A percentile compares a stretch with the other conserved stretches of the same genome.
Conservation (phyloP, 768 basidiomycete species). For the Fistulinella prunicolor region DNA sequence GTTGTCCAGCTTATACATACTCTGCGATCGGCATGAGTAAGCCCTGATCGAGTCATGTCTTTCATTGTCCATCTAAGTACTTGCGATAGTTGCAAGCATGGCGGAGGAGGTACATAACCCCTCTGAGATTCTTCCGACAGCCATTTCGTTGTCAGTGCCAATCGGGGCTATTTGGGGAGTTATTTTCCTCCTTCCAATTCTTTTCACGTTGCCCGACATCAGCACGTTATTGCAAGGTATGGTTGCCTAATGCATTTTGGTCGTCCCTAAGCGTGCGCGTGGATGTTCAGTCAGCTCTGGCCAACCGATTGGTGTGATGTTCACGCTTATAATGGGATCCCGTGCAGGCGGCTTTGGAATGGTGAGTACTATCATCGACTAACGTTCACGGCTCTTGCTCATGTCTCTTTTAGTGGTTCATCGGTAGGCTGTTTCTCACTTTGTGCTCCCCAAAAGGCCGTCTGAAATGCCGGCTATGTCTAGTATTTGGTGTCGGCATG, state of each 20-base stretch:
- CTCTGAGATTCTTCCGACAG: conserved; percentile 49
- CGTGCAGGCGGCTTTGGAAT: conserved; percentile 61
- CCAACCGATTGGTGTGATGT: conserved; percentile 63
- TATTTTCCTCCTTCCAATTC: conserved; percentile 56
- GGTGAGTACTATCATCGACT: conserved; percentile 30
- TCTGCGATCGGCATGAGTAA: conserved; percentile 63
- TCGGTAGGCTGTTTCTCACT: conserved; percentile 29
- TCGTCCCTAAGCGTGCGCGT: conserved; percentile 1
- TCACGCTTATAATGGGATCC: conserved; percentile 60
- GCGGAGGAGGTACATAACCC: conserved; percentile 67
- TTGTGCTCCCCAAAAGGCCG: too few species aligned
- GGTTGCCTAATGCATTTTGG: conserved; percentile 2
- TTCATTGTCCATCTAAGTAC: neutral
- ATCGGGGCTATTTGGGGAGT: conserved; percentile 51
- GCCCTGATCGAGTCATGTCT: conserved; percentile 5
- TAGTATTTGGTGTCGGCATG: conserved; percentile 53
- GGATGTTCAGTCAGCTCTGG: conserved; percentile 48
- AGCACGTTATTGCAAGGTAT: conserved; percentile 48
- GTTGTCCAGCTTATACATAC: conserved; percentile 49
- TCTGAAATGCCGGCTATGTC: conserved; percentile 58
- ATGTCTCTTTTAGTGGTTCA: conserved; percentile 36
- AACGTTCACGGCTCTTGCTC: neutral
- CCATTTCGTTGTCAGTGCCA: conserved; percentile 52
- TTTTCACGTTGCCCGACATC: conserved; percentile 64
- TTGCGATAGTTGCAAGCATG: conserved; percentile 53